Base-by-base conservation (phyloP, 495 filamentous ascomycete genomes). In the Daldinia grandis region DNA sequence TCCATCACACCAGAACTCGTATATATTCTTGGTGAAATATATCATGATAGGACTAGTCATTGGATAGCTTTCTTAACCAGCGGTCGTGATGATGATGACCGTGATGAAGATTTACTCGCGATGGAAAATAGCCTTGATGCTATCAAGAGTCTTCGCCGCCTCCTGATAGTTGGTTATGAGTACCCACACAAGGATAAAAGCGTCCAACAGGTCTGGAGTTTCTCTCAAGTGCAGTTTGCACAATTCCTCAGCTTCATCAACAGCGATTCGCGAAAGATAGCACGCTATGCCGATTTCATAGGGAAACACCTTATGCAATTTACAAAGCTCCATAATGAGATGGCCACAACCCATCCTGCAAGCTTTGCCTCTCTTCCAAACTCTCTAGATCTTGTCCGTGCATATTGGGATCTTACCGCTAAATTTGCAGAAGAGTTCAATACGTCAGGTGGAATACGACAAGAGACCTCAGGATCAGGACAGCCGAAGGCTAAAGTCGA, bases 241-340 rank as follows among this genome's bases (percentile, higher is more conserved):
- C 85, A 90, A 42, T 90, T 95, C 62, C 82, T 93, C 19, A 76
- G 63, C 27, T 82, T 87, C 64, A 70, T 86, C 42, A 76, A 80
- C 58, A 79, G 82, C 24, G 82, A 86, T 28, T 82, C 84, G 62
- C 76, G 81, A 62, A 79, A 84, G n/a, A 74, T 87, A 9, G 75
- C 77, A 4, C 73, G 78, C 0, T 83, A 80, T 14, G 77, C 81
- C 56, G 81, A 81, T 25, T 68, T 89, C 30, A 79, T 96, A n/a
- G 91, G 92, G 68, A 94, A 94, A 72, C 95, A 98, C 66, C 81
- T 96, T 7, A 74, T 96, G 55, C 95, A 97, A 76, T 88, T 97
- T 51, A 89, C 95, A 10, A 98, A 99, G 79, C 83, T 98, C 8
- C 94, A 98, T 77, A 82, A 95, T 24, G 88, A 93, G 42, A 95